These are phyloP conservation scores for Maudiozyma barnettii DNA, from an alignment of 805 yeast genomes.

Conservation along the genomic window DNA sequence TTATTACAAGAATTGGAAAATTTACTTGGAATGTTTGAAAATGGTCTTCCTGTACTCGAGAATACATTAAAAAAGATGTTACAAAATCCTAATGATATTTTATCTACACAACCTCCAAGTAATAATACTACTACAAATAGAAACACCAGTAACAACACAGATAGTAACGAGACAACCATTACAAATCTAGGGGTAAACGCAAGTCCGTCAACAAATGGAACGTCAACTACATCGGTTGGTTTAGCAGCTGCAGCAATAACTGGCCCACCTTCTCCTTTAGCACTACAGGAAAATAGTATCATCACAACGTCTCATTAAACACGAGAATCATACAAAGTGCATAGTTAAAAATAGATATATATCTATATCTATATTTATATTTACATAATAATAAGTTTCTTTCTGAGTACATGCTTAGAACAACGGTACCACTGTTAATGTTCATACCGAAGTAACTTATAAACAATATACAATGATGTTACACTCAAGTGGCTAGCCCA, in stretches of 20 bases:
- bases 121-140: neutral
- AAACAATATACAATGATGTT: too few relatives aligned
- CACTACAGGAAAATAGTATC: neutral
- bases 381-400: too few relatives aligned
- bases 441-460: too few relatives aligned
- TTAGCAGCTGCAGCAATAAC: neutral
- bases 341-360: neutral
- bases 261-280: neutral
- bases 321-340: neutral
- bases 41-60: slow-evolving; percentile 24
- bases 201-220: too few relatives aligned
- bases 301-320: neutral
- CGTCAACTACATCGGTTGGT: neutral
- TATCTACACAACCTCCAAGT: neutral
- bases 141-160: neutral
- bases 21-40: slow-evolving; percentile 23
- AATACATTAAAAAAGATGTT: slow-evolving; percentile 20
- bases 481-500: too few relatives aligned
- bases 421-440: too few relatives aligned
- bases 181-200: too few relatives aligned
- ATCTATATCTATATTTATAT: too few relatives aligned
- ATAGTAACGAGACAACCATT: neutral
- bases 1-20: slow-evolving; percentile 24
- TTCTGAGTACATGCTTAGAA: too few relatives aligned
- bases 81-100: neutral